Evolutionary conservation across 257 asterid species (phyloP).

Genomic region (Solanum sitiens): DNA sequence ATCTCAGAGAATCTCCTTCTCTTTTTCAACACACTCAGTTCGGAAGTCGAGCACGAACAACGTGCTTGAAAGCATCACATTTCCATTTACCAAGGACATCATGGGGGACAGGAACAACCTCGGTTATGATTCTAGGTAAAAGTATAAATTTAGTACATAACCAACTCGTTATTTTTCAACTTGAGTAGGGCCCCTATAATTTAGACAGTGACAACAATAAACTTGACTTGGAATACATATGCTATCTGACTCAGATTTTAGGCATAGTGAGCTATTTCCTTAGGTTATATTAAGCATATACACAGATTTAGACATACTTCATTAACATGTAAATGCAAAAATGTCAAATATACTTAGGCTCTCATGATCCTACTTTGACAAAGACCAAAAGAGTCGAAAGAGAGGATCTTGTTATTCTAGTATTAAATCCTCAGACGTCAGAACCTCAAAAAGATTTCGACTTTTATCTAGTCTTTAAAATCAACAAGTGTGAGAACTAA

Average conservation of each 20-base stretch:
- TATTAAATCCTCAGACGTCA: not conserved
- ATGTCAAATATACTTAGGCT: not conserved
- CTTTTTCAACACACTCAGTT: not conserved
- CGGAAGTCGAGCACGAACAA: not conserved
- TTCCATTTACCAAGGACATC: not conserved
- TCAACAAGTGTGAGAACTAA: not conserved
- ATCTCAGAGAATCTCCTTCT: not conserved
- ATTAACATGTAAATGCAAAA: not conserved
- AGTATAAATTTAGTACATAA: not conserved
- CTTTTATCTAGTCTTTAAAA: not conserved
- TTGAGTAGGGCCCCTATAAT: not conserved
- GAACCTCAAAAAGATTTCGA: not conserved
- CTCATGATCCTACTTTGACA: not conserved
- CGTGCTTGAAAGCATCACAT: not conserved
- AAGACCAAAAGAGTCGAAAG: not conserved
- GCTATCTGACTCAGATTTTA: not conserved
- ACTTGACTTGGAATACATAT: not conserved
- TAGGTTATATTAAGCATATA: not conserved
- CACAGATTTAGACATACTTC: not conserved
- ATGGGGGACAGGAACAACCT: not conserved
- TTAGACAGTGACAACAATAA: not conserved
- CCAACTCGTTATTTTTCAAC: not conserved
- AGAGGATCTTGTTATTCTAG: not conserved
- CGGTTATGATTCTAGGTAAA: not conserved
- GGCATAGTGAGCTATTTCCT: not conserved